Evolutionary conservation across 1,284 basidiomycete species (phyloP).

Genomic region (Rhodotorula sp.): DNA sequence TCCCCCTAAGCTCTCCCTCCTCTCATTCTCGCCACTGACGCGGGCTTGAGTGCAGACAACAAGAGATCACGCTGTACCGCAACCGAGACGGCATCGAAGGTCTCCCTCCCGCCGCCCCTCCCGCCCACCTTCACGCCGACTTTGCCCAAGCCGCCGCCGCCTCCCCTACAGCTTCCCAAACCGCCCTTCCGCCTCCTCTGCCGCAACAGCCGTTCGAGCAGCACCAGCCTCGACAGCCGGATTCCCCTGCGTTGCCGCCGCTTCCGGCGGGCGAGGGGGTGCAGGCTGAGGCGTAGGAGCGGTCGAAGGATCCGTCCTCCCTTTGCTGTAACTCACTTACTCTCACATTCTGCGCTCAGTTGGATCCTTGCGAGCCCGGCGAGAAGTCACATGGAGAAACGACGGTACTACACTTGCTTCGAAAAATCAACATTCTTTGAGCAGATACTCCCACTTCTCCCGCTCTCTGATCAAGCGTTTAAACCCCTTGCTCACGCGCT

Average conservation of each 20-base stretch:
- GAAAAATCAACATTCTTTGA: background rate
- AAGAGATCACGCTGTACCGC: conserved; percentile 46
- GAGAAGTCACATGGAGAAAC: background rate
- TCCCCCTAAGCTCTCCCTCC: background rate
- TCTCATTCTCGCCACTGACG: background rate
- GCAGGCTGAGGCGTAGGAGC: background rate
- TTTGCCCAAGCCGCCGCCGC: background rate
- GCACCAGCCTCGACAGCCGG: background rate
- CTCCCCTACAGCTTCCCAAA: background rate
- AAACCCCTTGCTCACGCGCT: background rate
- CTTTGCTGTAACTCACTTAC: background rate
- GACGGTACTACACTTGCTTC: background rate
- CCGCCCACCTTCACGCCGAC: background rate
- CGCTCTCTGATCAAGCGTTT: background rate
- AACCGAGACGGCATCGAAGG: conserved; percentile 15
- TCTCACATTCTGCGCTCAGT: too few relatives aligned
- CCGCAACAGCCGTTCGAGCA: background rate
- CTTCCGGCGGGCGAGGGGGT: background rate
- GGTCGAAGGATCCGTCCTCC: background rate
- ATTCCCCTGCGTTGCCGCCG: background rate
- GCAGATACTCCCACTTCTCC: background rate
- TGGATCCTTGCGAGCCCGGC: background rate
- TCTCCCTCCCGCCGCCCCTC: background rate
- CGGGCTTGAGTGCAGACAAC: conserved; percentile 32
- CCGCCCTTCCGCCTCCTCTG: background rate